Conservation (phyloP, 2,329 filamentous ascomycete species). For the Pleoardoris graminearum region DNA sequence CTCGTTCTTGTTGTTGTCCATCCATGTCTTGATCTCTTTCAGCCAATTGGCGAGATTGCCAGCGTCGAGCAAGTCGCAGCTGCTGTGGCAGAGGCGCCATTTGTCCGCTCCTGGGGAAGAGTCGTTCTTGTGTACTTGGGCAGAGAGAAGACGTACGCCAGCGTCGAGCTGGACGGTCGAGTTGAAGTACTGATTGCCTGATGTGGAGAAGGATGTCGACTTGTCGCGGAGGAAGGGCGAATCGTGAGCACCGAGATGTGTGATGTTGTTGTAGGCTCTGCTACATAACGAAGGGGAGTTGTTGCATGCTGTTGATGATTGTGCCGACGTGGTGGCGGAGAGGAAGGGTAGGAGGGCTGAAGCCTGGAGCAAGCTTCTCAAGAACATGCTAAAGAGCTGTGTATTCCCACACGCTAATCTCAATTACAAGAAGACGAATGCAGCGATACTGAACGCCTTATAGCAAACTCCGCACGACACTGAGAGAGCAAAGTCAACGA, state of each 20-base stretch:
- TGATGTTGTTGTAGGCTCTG: slow-evolving; percentile 73
- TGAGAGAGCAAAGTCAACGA: neutral
- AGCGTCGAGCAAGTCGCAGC: slow-evolving; percentile 69
- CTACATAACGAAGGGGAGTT: slow-evolving; percentile 76
- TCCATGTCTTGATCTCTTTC: slow-evolving; percentile 65
- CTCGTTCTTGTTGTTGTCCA: slow-evolving; percentile 70
- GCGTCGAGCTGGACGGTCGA: slow-evolving; percentile 70
- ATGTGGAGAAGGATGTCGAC: slow-evolving; percentile 62
- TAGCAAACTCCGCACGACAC: neutral
- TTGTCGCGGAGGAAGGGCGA: slow-evolving; percentile 70
- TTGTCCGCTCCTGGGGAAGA: slow-evolving; percentile 34
- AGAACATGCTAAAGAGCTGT: slow-evolving; percentile 32
- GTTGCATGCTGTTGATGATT: slow-evolving; percentile 67
- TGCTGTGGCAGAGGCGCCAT: slow-evolving; percentile 72
- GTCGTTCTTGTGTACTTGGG: slow-evolving; percentile 69
- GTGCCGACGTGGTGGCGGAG: slow-evolving; percentile 32
- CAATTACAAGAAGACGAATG: neutral
- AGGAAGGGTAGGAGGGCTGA: slow-evolving; percentile 35
- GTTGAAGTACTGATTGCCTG: slow-evolving; percentile 75
- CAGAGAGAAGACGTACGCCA: slow-evolving; percentile 71
- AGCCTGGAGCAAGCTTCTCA: slow-evolving; percentile 30
- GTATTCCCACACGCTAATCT: neutral
- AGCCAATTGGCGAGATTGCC: slow-evolving; percentile 69
- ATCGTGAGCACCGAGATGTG: slow-evolving; percentile 77
- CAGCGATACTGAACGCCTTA: neutral